Evolutionary conservation across 345 rosid genomes (phyloP).

Genomic region (Lepidium didymum): DNA sequence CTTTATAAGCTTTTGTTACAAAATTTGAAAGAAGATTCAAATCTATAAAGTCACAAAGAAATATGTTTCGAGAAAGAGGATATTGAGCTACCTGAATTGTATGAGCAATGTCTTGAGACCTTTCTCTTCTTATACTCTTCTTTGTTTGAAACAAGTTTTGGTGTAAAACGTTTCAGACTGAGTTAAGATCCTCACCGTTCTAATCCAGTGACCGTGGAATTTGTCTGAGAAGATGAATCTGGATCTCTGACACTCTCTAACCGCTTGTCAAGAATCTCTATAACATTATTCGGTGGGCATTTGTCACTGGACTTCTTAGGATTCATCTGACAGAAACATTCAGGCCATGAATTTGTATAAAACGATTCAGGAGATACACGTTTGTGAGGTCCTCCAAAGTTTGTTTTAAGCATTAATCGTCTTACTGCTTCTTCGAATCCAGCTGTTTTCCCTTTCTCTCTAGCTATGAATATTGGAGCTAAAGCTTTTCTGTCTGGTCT

Average conservation of each 20-base stretch:
- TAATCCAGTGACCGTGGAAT: slow-evolving; percentile 36
- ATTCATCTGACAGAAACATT: slow-evolving; percentile 81
- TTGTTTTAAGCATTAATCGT: slow-evolving; percentile 73
- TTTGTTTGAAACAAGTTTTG: background rate
- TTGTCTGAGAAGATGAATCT: slow-evolving; percentile 33
- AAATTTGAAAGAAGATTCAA: slow-evolving; percentile 8
- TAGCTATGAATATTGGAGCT: slow-evolving; percentile 69
- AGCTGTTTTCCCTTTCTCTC: slow-evolving; percentile 56
- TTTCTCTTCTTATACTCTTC: slow-evolving; percentile 1
- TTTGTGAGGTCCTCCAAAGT: slow-evolving; percentile 93
- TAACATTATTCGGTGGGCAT: slow-evolving; percentile 83
- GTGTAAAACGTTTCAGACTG: background rate
- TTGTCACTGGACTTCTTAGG: slow-evolving; percentile 58
- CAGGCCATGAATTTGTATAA: slow-evolving; percentile 98
- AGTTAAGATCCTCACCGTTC: slow-evolving; percentile 32
- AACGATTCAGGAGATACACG: slow-evolving; percentile 89
- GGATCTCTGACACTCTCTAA: slow-evolving; percentile 41
- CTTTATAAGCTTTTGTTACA: slow-evolving; percentile 8
- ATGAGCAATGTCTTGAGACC: slow-evolving; percentile 12
- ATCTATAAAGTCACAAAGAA: slow-evolving; percentile 5
- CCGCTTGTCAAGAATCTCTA: slow-evolving; percentile 59
- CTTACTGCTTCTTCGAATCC: slow-evolving; percentile 82
- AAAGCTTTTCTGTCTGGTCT: slow-evolving; percentile 92
- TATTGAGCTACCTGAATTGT: slow-evolving; percentile 9
- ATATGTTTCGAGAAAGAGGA: background rate